These are phyloP conservation scores for Wickerhamomyces sp. DNA, from an alignment of 1,139 yeast species.

Conservation along the genomic window DNA sequence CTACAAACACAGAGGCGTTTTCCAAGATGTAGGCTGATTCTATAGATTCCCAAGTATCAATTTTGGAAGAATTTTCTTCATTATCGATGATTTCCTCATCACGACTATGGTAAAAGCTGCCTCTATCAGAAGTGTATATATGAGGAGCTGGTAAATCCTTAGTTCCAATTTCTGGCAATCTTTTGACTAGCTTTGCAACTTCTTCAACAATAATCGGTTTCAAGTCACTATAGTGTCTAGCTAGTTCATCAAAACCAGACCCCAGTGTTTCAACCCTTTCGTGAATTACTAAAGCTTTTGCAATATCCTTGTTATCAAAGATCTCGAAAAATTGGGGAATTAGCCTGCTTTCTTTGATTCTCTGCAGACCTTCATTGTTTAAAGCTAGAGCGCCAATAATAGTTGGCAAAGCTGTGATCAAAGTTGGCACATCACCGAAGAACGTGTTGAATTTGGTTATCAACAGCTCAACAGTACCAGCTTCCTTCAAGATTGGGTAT, in stretches of 20 bases:
- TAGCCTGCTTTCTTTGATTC: constrained; percentile 44
- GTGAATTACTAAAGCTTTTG: constrained; percentile 43
- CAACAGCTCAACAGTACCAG: constrained; percentile 65
- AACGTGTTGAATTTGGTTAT: constrained; percentile 50
- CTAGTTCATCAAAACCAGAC: constrained; percentile 70
- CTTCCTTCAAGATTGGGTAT: constrained; percentile 74
- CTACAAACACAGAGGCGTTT: constrained; percentile 41
- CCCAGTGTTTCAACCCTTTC: constrained; percentile 59
- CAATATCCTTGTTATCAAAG: constrained; percentile 44
- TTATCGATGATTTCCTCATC: constrained; percentile 37
- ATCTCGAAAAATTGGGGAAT: constrained; percentile 48
- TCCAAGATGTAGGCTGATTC: constrained; percentile 43
- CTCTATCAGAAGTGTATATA: constrained; percentile 41
- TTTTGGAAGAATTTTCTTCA: constrained; percentile 34
- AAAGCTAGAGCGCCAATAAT: constrained; percentile 81
- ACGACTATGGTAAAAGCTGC: constrained; percentile 38
- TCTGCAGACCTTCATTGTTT: constrained; percentile 65
- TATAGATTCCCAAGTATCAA: constrained; percentile 51
- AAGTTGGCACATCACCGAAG: constrained; percentile 53
- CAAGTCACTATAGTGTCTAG: constrained; percentile 76
- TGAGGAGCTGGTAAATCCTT: constrained; percentile 33
- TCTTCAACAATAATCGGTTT: constrained; percentile 55
- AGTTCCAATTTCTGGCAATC: constrained; percentile 39
- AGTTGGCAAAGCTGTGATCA: constrained; percentile 65
- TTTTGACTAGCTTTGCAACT: constrained; percentile 42